Evolutionary conservation across 352 stramenopile genomes (phyloP), one percentile per base, ranked within the genome.

Genomic region (Plasmopara viticola): DNA sequence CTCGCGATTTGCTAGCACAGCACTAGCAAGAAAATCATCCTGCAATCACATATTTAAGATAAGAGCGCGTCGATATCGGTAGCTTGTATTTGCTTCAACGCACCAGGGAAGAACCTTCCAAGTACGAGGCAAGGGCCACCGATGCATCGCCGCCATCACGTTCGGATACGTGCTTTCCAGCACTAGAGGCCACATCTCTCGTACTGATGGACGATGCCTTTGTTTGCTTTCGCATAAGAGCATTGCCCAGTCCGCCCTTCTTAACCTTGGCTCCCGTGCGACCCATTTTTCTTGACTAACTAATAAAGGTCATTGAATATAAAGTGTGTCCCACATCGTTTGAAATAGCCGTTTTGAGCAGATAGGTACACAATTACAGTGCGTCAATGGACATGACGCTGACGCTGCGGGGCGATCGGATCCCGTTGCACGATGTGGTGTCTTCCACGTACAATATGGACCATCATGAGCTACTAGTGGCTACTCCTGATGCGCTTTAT

Each of bases 21-120:
- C 89, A 43, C 72, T 96, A n/a, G 86, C 84, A 30, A 97, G 70
- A 56, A 97, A 97, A 46, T 97, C 91, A 41, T 97, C 91, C 69
- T 90, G 61, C 25, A 70, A 35, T 9, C 39, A 4, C 28, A 51
- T 29, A 44, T 17, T 14, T 17, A 2, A 17, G 6, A 15, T 41
- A 13, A 41, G 37, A 8, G 37, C 13, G 37, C 1, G 14, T 13
- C n/a, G 8, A 14, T 15, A 41, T 15, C 6, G n/a, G 6, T 30
- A 38, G 15, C 14, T n/a, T 7, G 9, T 43, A 43, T 0, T 2
- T 39, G 12, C 30, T 25, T 44, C n/a, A 15, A 37, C 69, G 20
- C 50, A 90, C 78, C 41, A 94, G 64, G 9, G 84, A 94, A 13
- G 82, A 93, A 25, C 78, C 78, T 74, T 94, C 84, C 38, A 94